These are phyloP conservation scores for Coemansia sp. DNA, from an alignment of 192 early-diverging fungal genomes.

Conservation along the genomic window DNA sequence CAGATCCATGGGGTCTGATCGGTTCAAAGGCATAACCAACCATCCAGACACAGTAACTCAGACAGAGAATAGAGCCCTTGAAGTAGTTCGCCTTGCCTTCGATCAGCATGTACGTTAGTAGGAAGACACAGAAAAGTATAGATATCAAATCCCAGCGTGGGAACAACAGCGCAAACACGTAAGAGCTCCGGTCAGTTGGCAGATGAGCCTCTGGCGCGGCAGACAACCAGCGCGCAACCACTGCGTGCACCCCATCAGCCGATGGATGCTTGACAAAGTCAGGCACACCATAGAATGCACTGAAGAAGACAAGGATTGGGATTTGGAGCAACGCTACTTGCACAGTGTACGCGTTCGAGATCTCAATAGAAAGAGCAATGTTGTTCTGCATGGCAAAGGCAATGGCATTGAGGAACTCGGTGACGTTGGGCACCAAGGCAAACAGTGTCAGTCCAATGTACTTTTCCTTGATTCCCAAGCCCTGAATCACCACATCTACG, in stretches of 20 bases:
- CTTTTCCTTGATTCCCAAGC: constrained; percentile 73
- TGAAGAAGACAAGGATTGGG: constrained; percentile 87
- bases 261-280: constrained; percentile 28
- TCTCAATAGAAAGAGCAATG: constrained; percentile 85
- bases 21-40: constrained; percentile 78
- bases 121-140: constrained; percentile 64
- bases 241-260: constrained; percentile 15
- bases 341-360: constrained; percentile 92
- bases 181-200: constrained; percentile 46
- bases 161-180: constrained; percentile 69
- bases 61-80: constrained; percentile 86
- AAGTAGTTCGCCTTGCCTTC: constrained; percentile 98
- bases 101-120: constrained; percentile 89
- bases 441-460: constrained; percentile 92
- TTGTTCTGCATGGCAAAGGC: constrained; percentile 92
- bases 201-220: constrained; percentile 24
- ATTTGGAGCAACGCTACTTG: constrained; percentile 96
- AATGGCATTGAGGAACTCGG: constrained; percentile 93
- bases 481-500: constrained; percentile 77
- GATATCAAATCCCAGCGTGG: constrained; percentile 68
- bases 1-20: constrained; percentile 26
- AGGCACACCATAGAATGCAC: constrained; percentile 60
- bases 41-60: constrained; percentile 83
- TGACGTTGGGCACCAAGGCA: constrained; percentile 91
- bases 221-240: constrained; percentile 13